A percentile compares a stretch with the other conserved stretches of the same genome.
Conservation (phyloP, 768 basidiomycete species). For the Gloeostereum incarnatum region DNA sequence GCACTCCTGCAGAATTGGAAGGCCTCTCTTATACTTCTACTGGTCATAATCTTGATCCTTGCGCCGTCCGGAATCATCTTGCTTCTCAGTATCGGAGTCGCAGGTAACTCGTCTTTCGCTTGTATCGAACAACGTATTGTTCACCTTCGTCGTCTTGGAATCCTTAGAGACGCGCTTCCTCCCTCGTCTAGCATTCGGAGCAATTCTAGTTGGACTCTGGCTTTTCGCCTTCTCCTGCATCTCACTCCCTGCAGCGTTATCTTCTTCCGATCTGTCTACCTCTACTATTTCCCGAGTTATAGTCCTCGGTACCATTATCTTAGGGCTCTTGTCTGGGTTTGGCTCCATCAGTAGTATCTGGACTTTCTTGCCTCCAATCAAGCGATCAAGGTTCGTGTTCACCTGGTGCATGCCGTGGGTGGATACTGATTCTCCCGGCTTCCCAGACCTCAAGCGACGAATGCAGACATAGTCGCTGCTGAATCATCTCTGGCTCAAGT, state of each 20-base stretch:
- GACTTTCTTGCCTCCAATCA: conserved; percentile 41
- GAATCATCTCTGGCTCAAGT: conserved; percentile 53
- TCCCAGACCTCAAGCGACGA: conserved; percentile 29
- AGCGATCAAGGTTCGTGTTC: conserved; percentile 15
- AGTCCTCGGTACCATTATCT: conserved; percentile 67
- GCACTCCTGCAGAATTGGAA: conserved; percentile 61
- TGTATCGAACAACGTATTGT: background rate
- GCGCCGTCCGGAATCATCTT: conserved; percentile 56
- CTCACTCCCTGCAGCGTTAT: conserved; percentile 50
- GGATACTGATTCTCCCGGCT: conserved; percentile 2
- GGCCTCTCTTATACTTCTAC: conserved; percentile 52
- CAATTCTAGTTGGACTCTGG: conserved; percentile 44
- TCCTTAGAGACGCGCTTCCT: conserved; percentile 1
- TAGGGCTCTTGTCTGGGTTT: conserved; percentile 76
- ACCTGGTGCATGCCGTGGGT: background rate
- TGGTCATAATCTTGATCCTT: conserved; percentile 52
- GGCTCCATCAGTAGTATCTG: conserved; percentile 66
- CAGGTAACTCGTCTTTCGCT: background rate
- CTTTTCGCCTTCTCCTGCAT: conserved; percentile 56
- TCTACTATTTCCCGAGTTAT: conserved; percentile 54
- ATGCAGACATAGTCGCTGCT: conserved; percentile 42
- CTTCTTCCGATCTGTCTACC: conserved; percentile 29
- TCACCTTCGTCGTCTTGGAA: conserved; percentile 1
- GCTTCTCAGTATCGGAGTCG: conserved; percentile 35
- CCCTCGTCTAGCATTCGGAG: conserved; percentile 23